A percentile compares a stretch with the other conserved stretches of the same genome.
These are phyloP conservation scores for Lolium perenne DNA, from an alignment of 176 grass and related monocot species.

Conservation along the genomic window DNA sequence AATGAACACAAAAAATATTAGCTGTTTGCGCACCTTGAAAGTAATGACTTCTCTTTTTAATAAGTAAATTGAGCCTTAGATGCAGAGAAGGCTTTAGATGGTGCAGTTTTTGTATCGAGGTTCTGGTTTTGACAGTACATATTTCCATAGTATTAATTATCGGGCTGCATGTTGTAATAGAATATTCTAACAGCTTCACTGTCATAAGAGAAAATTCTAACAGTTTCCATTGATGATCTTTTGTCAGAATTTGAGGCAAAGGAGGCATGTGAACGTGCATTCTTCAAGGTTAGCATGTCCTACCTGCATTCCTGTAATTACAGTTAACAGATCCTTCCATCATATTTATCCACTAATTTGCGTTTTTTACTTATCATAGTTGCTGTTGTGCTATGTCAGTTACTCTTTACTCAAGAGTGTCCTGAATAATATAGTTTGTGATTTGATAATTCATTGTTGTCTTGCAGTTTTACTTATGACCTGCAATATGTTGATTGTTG, in stretches of 20 bases:
- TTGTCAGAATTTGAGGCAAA: slow-evolving; percentile 81
- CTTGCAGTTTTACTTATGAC: slow-evolving; percentile 6
- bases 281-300: slow-evolving; percentile 76
- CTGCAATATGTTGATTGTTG: slow-evolving; percentile 26
- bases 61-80: not conserved
- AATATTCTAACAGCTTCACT: slow-evolving; percentile 29
- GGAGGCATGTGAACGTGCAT: slow-evolving; percentile 88
- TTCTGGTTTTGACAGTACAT: slow-evolving; percentile 11
- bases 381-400: not conserved
- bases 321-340: not conserved
- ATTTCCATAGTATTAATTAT: not conserved
- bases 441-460: not conserved
- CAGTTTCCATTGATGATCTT: slow-evolving; percentile 30
- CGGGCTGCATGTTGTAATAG: not conserved
- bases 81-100: slow-evolving; percentile 3
- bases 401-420: slow-evolving; percentile 15
- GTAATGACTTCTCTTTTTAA: not conserved
- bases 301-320: slow-evolving; percentile 28
- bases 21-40: not conserved
- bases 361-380: not conserved
- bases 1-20: not conserved
- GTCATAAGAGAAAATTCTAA: slow-evolving; percentile 29
- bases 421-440: not conserved
- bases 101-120: not conserved
- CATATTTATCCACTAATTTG: not conserved